Base-by-base conservation (phyloP, 2,329 filamentous ascomycete species). In the Ceratocystis harringtonii region DNA sequence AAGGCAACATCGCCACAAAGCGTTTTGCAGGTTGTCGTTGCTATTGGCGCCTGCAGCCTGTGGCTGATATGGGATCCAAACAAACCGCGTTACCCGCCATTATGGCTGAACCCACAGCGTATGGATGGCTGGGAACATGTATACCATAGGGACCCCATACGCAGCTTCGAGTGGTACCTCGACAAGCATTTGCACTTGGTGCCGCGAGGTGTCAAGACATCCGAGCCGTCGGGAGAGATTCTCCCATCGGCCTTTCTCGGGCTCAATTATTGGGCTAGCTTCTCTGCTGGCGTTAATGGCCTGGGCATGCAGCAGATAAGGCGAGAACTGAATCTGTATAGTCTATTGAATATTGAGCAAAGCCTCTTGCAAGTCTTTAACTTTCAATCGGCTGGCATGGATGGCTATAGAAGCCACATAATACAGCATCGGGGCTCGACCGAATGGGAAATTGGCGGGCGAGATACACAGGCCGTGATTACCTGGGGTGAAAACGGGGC, bases 291-390 rank as follows among this genome's bases (percentile, higher is more conserved):
- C 36, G 19, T 32, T 8, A 44, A 62, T 19, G 44, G 15, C 12
- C 3, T 25, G 3, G 55, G 55, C 5, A 8, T 30, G 17, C 6
- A 7, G 28, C 30, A 6, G 3, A 30, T 19, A 30, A 7, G 28
- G 15, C 61, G 43, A 5, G 43, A 25, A 1, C 43, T 50, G 25
- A 62, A 62, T 17, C 19, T 12, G 8, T 62, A 62, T 25, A 32
- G 61, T 8, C 41, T 62, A 44, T n/a, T 48, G 8, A 62, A 44
- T 10, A 62, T 62, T 62, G 61, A 62, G 43, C 61, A 62, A 15
- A 62, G 61, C 19, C 36, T 62, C n/a, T 28, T 62, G 61, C 61
- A 62, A 22, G 43, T 50, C 10, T 25, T 62, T 22, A 48, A 62
- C 17, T 62, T 62, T 44, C 25, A 45, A n/a, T 45, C 61, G 4